Percentiles rank a stretch among this genome's conserved stretches.
These are phyloP conservation scores for Acer negundo DNA, from an alignment of 345 rosid genomes.

Conservation along the genomic window DNA sequence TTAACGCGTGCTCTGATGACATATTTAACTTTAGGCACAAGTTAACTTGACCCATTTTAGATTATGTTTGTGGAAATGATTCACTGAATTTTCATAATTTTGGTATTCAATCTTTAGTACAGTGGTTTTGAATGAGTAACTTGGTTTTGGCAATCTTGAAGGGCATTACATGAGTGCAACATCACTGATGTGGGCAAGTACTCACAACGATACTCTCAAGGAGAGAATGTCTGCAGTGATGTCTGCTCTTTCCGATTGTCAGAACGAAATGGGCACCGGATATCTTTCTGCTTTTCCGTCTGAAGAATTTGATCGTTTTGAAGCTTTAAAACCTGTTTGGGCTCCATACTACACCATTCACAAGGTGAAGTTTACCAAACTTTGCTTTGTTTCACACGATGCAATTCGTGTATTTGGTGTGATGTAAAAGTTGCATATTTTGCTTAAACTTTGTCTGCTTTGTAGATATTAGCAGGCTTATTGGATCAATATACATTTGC, in stretches of 20 bases:
- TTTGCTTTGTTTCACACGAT: background rate
- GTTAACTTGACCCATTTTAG: background rate
- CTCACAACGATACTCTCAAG: conserved; percentile 36
- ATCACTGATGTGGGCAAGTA: conserved; percentile 60
- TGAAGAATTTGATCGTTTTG: conserved; percentile 50
- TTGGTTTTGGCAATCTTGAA: conserved; percentile 27
- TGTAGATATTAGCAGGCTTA: conserved; percentile 55
- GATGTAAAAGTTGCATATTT: background rate
- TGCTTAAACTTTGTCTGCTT: conserved; percentile 4
- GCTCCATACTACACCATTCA: conserved; percentile 70
- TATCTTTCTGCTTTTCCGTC: conserved; percentile 61
- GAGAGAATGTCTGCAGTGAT: conserved; percentile 44
- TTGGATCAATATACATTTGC: conserved; percentile 48
- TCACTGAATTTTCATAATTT: background rate
- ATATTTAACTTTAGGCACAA: no score
- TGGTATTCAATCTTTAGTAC: background rate
- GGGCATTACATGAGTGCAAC: conserved; percentile 64
- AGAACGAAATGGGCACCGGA: conserved; percentile 49
- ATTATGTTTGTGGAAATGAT: background rate
- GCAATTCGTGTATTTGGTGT: background rate
- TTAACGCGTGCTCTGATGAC: background rate
- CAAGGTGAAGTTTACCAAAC: conserved; percentile 29
- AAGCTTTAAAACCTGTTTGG: conserved; percentile 52
- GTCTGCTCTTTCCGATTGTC: conserved; percentile 45
- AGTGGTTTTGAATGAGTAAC: background rate